Evolutionary conservation across 202 grass and related monocot genomes (phyloP), one percentile per base, ranked within the genome.

Genomic region (Dendrocalamus latiflorus): DNA sequence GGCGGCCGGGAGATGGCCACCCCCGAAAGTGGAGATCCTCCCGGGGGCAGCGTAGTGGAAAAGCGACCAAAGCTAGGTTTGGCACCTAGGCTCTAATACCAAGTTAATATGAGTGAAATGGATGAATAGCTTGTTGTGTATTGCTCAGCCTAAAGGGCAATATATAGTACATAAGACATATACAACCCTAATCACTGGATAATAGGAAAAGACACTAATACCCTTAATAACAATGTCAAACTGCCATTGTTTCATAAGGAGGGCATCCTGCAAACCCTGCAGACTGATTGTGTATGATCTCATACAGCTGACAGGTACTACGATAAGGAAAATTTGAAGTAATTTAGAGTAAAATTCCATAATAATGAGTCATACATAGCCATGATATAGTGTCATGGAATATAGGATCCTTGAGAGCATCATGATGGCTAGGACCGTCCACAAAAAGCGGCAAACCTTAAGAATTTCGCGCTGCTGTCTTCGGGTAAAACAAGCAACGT

Each of bases 361-460:
- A 12, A 22, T 42, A 16, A 56, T 14, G n/a, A 65, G 57, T 59
- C 76, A 65, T 72, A 82, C 66, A 81, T 61, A 42, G 34, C 66
- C 73, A 90, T 81, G 76, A 70, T 73, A 53, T 50, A 83, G 5
- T 53, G 68, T 38, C 47, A 71, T 22, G 17, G 57, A 85, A 73
- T 79, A 82, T 24, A 86, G 62, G 57, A 63, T 81, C 49, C 77
- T 81, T 60, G 33, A 89, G 54, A 88, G 78, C 17, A 59, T 67
- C 68, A 98, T 86, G 36, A 91, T 43, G 54, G 84, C 87, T 66
- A 90, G 72, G 49, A 65, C 58, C 11, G 90, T 93, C 77, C 91
- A 94, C 39, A 84, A 74, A 76, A 89, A 64, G 75, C 92, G 66
- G 74, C 89, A 93, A 85, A 90, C 28, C 72, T 69, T 82, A 54